phyloP scores from a whole-genome alignment of 192 early-diverging fungal species.

The Coemansia sp. region DNA sequence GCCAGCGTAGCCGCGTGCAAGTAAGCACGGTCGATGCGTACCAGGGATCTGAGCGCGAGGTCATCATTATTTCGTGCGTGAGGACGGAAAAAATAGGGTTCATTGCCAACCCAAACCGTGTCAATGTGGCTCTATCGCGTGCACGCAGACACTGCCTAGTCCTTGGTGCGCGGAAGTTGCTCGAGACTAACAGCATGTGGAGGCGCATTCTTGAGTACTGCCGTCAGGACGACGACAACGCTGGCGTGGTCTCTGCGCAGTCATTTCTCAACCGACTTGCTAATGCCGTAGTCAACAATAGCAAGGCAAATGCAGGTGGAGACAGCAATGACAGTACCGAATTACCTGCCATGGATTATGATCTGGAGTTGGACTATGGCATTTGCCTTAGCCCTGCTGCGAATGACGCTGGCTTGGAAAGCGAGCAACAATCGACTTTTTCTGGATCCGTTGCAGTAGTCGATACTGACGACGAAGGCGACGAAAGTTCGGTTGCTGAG shows the following conservation, averaged over 20 bases:
- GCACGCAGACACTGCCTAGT: constrained; percentile 54
- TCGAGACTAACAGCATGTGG: constrained; percentile 53
- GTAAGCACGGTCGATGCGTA: constrained; percentile 63
- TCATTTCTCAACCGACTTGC: constrained; percentile 35
- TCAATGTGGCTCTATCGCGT: constrained; percentile 61
- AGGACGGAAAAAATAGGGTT: constrained; percentile 57
- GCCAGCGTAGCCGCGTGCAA: constrained; percentile 32
- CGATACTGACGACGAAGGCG: not conserved
- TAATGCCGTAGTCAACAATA: constrained; percentile 6
- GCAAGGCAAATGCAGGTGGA: not conserved
- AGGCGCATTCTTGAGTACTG: constrained; percentile 43
- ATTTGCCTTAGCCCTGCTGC: not conserved
- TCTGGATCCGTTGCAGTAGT: not conserved
- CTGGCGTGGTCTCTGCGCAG: constrained; percentile 29
- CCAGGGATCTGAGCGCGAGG: constrained; percentile 60
- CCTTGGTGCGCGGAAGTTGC: constrained; percentile 28
- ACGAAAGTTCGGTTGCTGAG: not conserved
- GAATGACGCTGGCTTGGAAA: not conserved
- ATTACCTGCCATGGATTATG: not conserved
- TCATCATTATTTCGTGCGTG: constrained; percentile 59
- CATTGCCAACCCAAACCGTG: constrained; percentile 52
- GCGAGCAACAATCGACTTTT: not conserved
- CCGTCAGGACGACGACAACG: constrained; percentile 7
- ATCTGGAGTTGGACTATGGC: not conserved
- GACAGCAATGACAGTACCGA: not conserved